Conservation (phyloP, 441 rosid genomes). For the Euphorbia schlechtendalii region DNA sequence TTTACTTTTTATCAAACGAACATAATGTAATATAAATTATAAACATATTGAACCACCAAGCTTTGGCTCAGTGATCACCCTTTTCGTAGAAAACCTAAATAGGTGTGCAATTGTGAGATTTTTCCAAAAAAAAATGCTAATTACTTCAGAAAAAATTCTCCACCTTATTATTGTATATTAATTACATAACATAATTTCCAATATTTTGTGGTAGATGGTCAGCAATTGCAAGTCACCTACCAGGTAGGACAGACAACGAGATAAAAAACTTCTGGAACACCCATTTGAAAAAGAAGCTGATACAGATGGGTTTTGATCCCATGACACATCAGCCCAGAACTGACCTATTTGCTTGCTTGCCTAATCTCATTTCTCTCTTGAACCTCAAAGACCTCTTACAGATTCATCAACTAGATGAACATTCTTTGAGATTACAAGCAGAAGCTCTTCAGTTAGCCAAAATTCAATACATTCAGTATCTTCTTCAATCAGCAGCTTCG, state of each 20-base stretch:
- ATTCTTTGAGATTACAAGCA: slow-evolving; percentile 46
- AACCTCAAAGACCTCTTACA: slow-evolving; percentile 50
- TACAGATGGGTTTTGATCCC: slow-evolving; percentile 89
- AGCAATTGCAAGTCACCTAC: slow-evolving; percentile 67
- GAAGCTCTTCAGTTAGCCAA: slow-evolving; percentile 60
- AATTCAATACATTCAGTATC: slow-evolving; percentile 46
- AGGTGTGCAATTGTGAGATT: no score
- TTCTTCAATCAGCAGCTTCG: slow-evolving; percentile 44
- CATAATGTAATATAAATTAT: no score
- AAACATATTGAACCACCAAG: no score
- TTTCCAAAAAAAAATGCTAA: no score
- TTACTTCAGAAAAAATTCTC: no score
- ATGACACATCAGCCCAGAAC: slow-evolving; percentile 84
- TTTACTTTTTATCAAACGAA: no score
- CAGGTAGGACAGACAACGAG: slow-evolving; percentile 81
- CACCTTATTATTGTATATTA: no score
- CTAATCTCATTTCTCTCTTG: slow-evolving; percentile 68
- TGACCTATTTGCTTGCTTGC: slow-evolving; percentile 62
- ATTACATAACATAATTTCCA: no score
- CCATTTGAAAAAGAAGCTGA: slow-evolving; percentile 76
- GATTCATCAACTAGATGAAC: slow-evolving; percentile 33
- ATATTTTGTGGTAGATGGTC: slow-evolving; percentile 56
- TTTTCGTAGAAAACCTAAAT: no score
- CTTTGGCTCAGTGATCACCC: no score
- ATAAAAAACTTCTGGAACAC: slow-evolving; percentile 87